Evolutionary conservation across 169 alveolate genomes (phyloP), one percentile per base, ranked within the genome.

Genomic region (Theileria annulata): DNA sequence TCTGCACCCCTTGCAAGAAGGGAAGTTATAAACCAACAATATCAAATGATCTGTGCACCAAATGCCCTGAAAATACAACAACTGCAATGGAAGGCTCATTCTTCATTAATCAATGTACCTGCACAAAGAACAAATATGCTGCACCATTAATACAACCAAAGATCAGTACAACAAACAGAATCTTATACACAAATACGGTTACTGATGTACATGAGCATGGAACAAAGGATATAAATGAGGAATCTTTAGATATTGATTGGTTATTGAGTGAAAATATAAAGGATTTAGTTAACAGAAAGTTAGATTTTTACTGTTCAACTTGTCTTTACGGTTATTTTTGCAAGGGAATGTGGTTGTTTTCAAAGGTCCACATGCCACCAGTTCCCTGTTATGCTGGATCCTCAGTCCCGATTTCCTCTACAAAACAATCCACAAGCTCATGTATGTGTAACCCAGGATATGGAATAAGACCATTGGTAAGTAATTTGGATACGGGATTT

Each of bases 61-160:
- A 74, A 51, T 90, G 94, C 85, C 94, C 94, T 13, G 64, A 35
- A 33, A 54, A 71, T 63, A 84, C 87, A 87, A 85, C 93, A n/a
- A 90, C 94, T 1, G 28, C 62, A 13, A 62, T 69, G 31, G 84
- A 28, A 42, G 94, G 94, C 9, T 59, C 94, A 5, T 75, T 75
- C n/a, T 69, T 71, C 15, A 76, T 80, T 48, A 67, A 71, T 30
- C 89, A 87, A 49, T 90, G 94, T 62, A 81, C 83, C 13, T 90
- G 94, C 19, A 66, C 80, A 10, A 76, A 77, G 37, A 88, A 91
- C 59, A 79, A 64, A 73, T 87, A 73, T 68, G 85, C 91, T 25
- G 27, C 51, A 33, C 25, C 78, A 2, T 42, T 15, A 0, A 2
- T 19, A 8, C 68, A 59, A 28, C 73, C 17, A 25, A 64, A 64